Evolutionary conservation across 345 rosid species (phyloP).

Genomic region (Anacardium occidentale): DNA sequence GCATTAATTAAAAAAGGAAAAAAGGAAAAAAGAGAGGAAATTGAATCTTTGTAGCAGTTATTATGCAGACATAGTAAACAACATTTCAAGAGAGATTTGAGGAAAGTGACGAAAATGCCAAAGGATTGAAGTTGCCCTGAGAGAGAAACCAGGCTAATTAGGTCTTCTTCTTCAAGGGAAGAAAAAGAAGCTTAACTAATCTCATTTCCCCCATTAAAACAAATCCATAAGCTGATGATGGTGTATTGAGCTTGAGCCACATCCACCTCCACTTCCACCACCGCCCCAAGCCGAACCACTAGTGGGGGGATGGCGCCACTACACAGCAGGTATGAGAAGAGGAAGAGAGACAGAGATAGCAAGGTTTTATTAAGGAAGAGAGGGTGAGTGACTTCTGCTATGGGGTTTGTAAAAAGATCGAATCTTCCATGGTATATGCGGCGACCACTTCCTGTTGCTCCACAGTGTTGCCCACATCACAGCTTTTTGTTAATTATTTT

Average conservation of each 20-base stretch:
- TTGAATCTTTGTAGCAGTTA: background rate
- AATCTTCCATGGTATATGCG: slow-evolving; percentile 54
- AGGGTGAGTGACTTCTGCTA: slow-evolving; percentile 18
- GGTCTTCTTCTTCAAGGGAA: background rate
- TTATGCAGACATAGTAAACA: background rate
- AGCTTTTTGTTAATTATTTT: too few species aligned
- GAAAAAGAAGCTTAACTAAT: background rate
- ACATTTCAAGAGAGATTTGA: slow-evolving; percentile 2
- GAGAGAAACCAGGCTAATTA: background rate
- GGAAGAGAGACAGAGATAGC: background rate
- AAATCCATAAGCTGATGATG: background rate
- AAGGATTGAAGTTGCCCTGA: slow-evolving; percentile 46
- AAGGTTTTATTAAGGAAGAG: background rate
- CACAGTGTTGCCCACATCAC: background rate
- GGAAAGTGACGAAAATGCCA: slow-evolving; percentile 28
- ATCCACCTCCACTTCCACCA: slow-evolving; percentile 18
- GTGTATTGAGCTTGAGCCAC: slow-evolving; percentile 7
- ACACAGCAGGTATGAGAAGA: slow-evolving; percentile 1
- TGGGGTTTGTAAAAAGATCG: slow-evolving; percentile 19
- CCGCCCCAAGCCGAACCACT: background rate
- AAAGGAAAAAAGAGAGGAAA: background rate
- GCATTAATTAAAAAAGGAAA: too few species aligned
- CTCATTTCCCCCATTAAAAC: background rate
- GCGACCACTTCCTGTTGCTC: slow-evolving; percentile 28
- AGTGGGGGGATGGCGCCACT: slow-evolving; percentile 12